Conservation (phyloP, 768 basidiomycete genomes). For the Phanerodontia chrysosporium region DNA sequence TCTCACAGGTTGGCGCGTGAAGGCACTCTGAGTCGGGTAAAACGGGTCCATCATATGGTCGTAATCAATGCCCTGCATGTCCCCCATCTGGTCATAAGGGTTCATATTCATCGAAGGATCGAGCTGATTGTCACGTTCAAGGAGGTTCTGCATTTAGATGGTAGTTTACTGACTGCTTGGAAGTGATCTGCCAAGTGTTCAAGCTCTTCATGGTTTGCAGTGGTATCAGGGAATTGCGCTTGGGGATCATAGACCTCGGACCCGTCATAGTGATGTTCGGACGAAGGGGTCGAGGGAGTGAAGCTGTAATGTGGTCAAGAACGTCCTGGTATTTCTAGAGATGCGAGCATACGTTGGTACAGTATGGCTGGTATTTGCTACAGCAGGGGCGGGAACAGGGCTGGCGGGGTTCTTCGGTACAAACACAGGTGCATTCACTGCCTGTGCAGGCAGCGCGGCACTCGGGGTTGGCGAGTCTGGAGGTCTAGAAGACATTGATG, state of each 20-base stretch:
- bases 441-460: constrained; percentile 49
- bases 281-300: constrained; percentile 12
- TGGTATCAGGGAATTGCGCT: constrained; percentile 25
- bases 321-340: constrained; percentile 8
- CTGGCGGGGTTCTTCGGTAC: constrained; percentile 56
- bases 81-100: constrained; percentile 16
- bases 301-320: constrained; percentile 11
- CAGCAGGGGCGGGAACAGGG: constrained; percentile 7
- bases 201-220: constrained; percentile 21
- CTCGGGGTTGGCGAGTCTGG: constrained; percentile 42
- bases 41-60: constrained; percentile 23
- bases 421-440: constrained; percentile 81
- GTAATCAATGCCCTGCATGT: constrained; percentile 16
- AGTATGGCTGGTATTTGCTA: background rate
- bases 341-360: background rate
- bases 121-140: background rate
- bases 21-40: constrained; percentile 33
- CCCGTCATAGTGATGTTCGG: constrained; percentile 7
- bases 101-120: constrained; percentile 3
- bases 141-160: too few species aligned
- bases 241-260: constrained; percentile 8
- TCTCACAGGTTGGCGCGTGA: constrained; percentile 69
- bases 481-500: constrained; percentile 18
- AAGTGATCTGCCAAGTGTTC: constrained; percentile 25
- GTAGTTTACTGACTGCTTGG: constrained; percentile 25